Evolutionary conservation across 257 asterid species (phyloP), one percentile per base, ranked within the genome.

Genomic region (Solanum lycopersicoides): DNA sequence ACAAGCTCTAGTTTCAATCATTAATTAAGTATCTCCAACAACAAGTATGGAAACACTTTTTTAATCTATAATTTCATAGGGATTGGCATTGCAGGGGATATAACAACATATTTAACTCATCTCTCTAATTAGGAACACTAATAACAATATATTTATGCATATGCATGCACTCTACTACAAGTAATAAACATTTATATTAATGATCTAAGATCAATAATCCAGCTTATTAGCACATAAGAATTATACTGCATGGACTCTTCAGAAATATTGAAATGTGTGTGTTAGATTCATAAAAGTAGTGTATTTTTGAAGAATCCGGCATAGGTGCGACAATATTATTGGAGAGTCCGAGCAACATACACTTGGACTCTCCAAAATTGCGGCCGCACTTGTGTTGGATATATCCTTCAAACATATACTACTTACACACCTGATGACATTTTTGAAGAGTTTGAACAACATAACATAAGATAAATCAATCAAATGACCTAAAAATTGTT

Each of bases 31-130:
- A 86, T n/a, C 86, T 41, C 60, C 69, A 86, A n/a, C 71, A 39
- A n/a, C 9, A 63, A 73, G 41, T 44, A 15, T 42, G n/a, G 83
- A 47, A 15, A 9, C 6, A 16, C 23, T 45, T 12, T 12, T 76
- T 80, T 13, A 21, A 37, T 34, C 28, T 74, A 50, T 83, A 86
- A 88, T 71, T 35, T 73, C 89, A 87, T 89, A 80, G 90, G 91
- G 91, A 89, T 89, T 74, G 65, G 56, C n/a, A 37, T 77, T 69
- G 56, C 79, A 45, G 37, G 83, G 85, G 12, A 47, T 50, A 18
- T 25, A 82, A 82, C 7, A 30, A 82, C 20, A 16, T 30, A 4
- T 5, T 82, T 82, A 9, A 82, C 85, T 47, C 44, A 28, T 16
- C 5, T 10, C 16, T 47, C 9, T 74, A 18, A 14, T 47, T 80